Base-by-base conservation (phyloP, 345 rosid species). In the Brassica juncea region DNA sequence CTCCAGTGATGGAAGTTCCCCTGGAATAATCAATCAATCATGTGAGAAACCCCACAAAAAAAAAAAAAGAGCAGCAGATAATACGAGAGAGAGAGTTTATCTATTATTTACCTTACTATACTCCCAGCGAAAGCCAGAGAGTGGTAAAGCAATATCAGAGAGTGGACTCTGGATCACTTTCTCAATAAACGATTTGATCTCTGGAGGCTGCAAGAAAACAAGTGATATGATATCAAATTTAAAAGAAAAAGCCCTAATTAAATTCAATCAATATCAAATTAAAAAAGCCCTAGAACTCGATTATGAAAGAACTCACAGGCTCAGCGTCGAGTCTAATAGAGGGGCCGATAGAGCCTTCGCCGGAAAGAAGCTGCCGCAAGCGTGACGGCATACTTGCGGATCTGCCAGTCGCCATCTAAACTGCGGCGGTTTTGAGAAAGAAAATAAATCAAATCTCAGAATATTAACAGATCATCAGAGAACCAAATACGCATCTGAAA, bases 1-100 rank as follows among this genome's bases (percentile, higher is more conserved):
- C 95, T 90, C 99, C 99, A 94, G 84, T 94, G 97, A 88, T 92
- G 95, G 82, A 92, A 92, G 82, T 89, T 94, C 12, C 99, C 99
- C 99, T 94, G 90, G 31, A 80, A 60, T 63, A 35, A 44, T 47
- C 6, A 47, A 44, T 11, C 21, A 64, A 70, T 61, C 14, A 15
- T 23, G 68, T 84, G 79, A 85, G 87, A 65, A 66, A 62, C 2
- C 44, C 25, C 47, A 3, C 49, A 19, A 19, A 19, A 19, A 19
- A 19, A 19, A 19, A 19, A 19, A 19, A 19, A 19, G 19, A 19
- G 19, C 19, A 19, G 19, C 19, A 19, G 19, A 19, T 19, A 19
- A 19, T 19, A 19, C 19, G 19, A 19, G 19, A 19, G 19, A 19
- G 19, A 19, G 19, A 19, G 19, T 19, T 19, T 19, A 19, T 19